Evolutionary conservation across 768 basidiomycete species (phyloP), one percentile per base, ranked within the genome.

Genomic region (Termitomyces bulborhizus): DNA sequence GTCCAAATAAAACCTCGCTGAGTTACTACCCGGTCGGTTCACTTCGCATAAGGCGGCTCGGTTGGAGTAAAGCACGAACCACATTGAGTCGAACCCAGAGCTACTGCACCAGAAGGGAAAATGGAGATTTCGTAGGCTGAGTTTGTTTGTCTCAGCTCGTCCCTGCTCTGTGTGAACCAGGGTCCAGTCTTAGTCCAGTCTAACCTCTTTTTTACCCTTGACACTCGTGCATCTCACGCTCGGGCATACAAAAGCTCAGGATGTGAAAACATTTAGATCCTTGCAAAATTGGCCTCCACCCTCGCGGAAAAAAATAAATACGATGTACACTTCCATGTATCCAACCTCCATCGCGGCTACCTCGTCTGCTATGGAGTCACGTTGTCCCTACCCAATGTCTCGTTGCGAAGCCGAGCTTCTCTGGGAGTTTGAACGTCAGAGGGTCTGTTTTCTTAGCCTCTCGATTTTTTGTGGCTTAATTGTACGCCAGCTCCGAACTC

Each of bases 191-290:
- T 54, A 46, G 27, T 21, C 21, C 3, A 55, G 57, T n/a, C 60
- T 59, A 61, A 57, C 57, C 55, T 42, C 43, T 49, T 60, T 58
- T 53, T 11, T 36, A 37, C 31, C 21, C 16, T 43, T 16, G 27
- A 31, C 52, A 53, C 43, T 55, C 46, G 39, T 27, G 37, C 11
- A 51, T 51, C 48, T 9, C 53, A 49, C 29, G 31, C 16, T 41
- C 16, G 27, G 16, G 50, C 16, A 24, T 46, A 42, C 39, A 47
- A 46, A 55, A 47, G 4, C 18, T n/a, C 36, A 40, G 18, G 24
- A 1, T 24, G 15, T 53, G 32, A 36, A 34, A 27, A 12, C 6
- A 46, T 15, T 26, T n/a, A 31, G 15, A 3, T 16, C 26, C 24
- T 37, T 29, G 18, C n/a, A 39, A 9, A 42, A 41, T 29, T 16